Percentiles rank a stretch among this genome's conserved stretches.
Conservation (phyloP, 2,329 filamentous ascomycete species). For the Stachybotrys echinatus region DNA sequence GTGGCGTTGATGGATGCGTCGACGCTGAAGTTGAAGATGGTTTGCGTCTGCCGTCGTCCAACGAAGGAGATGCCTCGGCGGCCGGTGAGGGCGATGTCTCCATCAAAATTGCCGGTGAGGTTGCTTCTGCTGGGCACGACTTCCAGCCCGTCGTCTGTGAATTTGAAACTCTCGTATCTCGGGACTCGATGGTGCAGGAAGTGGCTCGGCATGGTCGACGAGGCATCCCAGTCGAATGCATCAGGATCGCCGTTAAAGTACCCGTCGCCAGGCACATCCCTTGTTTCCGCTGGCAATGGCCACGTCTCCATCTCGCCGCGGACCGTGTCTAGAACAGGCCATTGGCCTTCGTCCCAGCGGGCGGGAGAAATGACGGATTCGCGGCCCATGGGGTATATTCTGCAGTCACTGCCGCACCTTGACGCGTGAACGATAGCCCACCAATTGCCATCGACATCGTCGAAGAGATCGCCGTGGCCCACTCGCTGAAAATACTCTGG, state of each 20-base stretch:
- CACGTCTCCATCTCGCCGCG: not conserved
- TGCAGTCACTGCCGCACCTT: constrained; percentile 24
- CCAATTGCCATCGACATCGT: constrained; percentile 36
- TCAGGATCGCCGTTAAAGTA: constrained; percentile 1
- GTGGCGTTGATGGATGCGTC: not conserved
- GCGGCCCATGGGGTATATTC: constrained; percentile 34
- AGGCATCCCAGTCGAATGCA: not conserved
- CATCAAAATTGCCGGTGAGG: not conserved
- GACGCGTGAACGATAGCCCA: constrained; percentile 36
- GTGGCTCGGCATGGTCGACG: not conserved
- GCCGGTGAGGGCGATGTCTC: not conserved
- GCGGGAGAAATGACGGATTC: constrained; percentile 35
- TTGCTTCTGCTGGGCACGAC: not conserved
- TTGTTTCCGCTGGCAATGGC: not conserved
- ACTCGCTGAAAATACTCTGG: constrained; percentile 44
- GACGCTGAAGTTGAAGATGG: not conserved
- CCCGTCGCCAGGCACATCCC: not conserved
- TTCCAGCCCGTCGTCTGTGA: not conserved
- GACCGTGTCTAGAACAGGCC: constrained; percentile 21
- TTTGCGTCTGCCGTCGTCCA: not conserved
- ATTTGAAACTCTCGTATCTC: not conserved
- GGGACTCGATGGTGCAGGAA: not conserved
- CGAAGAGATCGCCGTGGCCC: constrained; percentile 52
- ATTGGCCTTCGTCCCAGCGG: constrained; percentile 28
- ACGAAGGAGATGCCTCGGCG: not conserved